phyloP scores from a whole-genome alignment of 441 rosid species.

The Viola pubescens region DNA sequence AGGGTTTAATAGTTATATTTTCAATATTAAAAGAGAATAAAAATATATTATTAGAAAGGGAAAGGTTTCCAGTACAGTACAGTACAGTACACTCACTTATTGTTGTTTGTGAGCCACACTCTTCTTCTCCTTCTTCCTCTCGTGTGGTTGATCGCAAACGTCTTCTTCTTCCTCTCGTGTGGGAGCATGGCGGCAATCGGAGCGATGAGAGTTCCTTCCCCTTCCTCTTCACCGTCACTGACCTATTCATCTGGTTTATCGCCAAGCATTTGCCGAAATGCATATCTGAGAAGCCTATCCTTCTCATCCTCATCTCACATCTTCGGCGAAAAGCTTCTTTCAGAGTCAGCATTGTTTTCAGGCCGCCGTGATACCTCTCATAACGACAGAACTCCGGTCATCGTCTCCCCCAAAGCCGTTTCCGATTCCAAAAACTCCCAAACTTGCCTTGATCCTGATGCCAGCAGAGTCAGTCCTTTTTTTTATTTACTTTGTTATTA shows the following conservation, averaged over 20 bases:
- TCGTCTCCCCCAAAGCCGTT: conserved; percentile 79
- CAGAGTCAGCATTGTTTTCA: conserved; percentile 10
- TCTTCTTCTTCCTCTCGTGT: not conserved
- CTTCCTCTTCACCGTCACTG: conserved; percentile 19
- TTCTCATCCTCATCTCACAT: conserved; percentile 52
- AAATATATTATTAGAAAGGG: not conserved
- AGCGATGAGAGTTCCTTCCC: conserved; percentile 26
- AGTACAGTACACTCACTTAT: not conserved
- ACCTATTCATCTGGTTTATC: conserved; percentile 20
- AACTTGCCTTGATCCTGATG: conserved; percentile 97
- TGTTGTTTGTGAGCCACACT: not conserved
- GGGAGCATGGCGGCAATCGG: conserved; percentile 50
- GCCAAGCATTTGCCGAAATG: conserved; percentile 19
- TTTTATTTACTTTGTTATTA: not conserved
- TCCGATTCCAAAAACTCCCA: conserved; percentile 84
- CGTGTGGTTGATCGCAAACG: not conserved
- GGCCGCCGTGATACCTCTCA: conserved; percentile 4
- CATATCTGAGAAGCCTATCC: conserved; percentile 26
- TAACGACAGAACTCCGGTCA: conserved; percentile 26
- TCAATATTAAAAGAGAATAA: not conserved
- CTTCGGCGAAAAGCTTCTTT: conserved; percentile 43
- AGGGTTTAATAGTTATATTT: conserved; percentile 2
- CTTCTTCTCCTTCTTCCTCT: not conserved
- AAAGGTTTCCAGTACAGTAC: not conserved
- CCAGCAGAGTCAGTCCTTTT: conserved; percentile 60